Evolutionary conservation across 2,329 filamentous ascomycete genomes (phyloP).

Genomic region (Hypoxylon sp.): DNA sequence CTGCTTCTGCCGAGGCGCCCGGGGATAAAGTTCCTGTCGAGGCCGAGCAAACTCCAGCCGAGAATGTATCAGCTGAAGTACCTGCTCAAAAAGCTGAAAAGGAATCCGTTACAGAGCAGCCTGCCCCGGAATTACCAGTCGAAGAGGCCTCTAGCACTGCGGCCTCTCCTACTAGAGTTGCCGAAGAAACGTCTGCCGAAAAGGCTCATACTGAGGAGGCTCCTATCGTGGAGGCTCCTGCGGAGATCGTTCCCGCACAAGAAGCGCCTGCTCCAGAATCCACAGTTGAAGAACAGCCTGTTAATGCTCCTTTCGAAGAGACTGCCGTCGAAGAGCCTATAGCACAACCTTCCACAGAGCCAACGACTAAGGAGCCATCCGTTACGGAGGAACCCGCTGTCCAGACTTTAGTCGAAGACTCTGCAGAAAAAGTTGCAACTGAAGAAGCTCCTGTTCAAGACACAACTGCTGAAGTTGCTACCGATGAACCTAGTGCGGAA

Average conservation of each 20-base stretch:
- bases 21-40: background rate
- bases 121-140: background rate
- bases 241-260: background rate
- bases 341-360: background rate
- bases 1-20: background rate
- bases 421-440: conserved; percentile 15
- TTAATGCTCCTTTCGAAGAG: background rate
- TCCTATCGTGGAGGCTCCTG: background rate
- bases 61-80: background rate
- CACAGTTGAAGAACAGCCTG: background rate
- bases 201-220: background rate
- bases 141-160: background rate
- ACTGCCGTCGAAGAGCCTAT: background rate
- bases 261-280: conserved; percentile 10
- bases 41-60: background rate
- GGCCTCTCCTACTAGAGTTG: background rate
- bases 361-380: background rate
- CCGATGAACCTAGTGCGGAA: conserved; percentile 13
- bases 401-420: background rate
- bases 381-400: background rate
- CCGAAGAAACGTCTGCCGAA: background rate
- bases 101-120: background rate
- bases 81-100: background rate
- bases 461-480: conserved; percentile 16
- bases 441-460: conserved; percentile 1